Conservation (phyloP, 495 filamentous ascomycete genomes). For the Annulohypoxylon nitens region DNA sequence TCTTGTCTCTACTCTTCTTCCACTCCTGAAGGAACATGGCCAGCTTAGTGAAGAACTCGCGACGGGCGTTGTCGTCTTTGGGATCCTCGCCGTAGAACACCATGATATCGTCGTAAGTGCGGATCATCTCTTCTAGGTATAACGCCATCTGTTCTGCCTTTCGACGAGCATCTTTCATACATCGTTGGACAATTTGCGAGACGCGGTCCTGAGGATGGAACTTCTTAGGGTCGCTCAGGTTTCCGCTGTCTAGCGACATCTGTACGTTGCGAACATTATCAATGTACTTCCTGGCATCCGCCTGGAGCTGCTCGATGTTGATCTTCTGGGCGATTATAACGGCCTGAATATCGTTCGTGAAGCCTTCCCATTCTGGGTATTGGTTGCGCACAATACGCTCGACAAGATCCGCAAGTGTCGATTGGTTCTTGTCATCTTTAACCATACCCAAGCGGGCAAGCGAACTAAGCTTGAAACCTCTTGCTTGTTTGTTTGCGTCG, state of each 20-base stretch:
- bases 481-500: conserved; percentile 97
- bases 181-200: conserved; percentile 87
- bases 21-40: conserved; percentile 93
- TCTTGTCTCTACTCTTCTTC: conserved; percentile 97
- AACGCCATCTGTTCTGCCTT: conserved; percentile 97
- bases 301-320: conserved; percentile 91
- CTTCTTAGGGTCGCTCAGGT: conserved; percentile 94
- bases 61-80: conserved; percentile 89
- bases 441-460: conserved; percentile 96
- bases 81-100: conserved; percentile 96
- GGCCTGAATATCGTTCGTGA: conserved; percentile 84
- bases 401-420: conserved; percentile 95
- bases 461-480: conserved; percentile 96
- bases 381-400: conserved; percentile 96
- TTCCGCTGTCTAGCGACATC: conserved; percentile 89
- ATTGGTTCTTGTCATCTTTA: conserved; percentile 98
- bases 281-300: conserved; percentile 93
- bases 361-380: conserved; percentile 94
- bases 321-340: conserved; percentile 90
- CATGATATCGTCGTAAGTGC: conserved; percentile 95
- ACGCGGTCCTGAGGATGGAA: conserved; percentile 98
- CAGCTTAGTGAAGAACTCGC: conserved; percentile 96
- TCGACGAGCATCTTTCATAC: conserved; percentile 94
- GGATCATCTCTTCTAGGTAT: conserved; percentile 92
- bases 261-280: conserved; percentile 96